Evolutionary conservation across 257 asterid species (phyloP), one percentile per base, ranked within the genome.

Genomic region (Sherardia arvensis): DNA sequence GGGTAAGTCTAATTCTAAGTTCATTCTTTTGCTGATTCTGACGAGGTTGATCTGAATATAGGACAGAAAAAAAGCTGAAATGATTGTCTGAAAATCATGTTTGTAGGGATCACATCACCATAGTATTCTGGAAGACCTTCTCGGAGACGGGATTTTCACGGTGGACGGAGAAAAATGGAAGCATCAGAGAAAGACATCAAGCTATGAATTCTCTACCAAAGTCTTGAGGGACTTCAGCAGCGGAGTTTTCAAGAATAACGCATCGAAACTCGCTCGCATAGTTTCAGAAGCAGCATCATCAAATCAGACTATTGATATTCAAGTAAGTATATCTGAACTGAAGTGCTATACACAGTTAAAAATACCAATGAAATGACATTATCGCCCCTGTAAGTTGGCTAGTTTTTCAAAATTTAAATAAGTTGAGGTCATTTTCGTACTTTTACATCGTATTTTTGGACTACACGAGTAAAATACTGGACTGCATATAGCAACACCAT

Each of bases 101-200:
- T 30, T 53, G 40, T 68, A 85, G 94, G 94, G 90, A 2, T 70
- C 78, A 1, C 76, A 60, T 67, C 83, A 85, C 80, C 79, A 76
- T 53, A 81, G 75, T 64, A 66, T 80, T 66, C 62, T 85, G 71
- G 78, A 83, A 68, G 83, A 72, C 66, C 87, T 83, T 49, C 69
- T 85, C 21, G 93, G 93, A 1, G 93, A 85, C 25, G 93, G 93
- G 54, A 85, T 85, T 66, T 85, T 85, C 53, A 75, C 78, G 0
- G 93, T 85, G 20, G 93, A 83, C 7, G 88, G 88, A 4, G 85
- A 83, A 5, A 79, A 36, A 67, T 85, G 89, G 93, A 73, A 78
- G 5, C 84, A 77, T 11, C 94, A 85, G 49, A 65, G 90, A 66
- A 85, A 81, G 74, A 72, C 81, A 71, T 78, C 87, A 5, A 85